These are phyloP conservation scores for Amphicarpaea edgeworthii DNA, from an alignment of 306 rosid genomes.

Conservation along the genomic window DNA sequence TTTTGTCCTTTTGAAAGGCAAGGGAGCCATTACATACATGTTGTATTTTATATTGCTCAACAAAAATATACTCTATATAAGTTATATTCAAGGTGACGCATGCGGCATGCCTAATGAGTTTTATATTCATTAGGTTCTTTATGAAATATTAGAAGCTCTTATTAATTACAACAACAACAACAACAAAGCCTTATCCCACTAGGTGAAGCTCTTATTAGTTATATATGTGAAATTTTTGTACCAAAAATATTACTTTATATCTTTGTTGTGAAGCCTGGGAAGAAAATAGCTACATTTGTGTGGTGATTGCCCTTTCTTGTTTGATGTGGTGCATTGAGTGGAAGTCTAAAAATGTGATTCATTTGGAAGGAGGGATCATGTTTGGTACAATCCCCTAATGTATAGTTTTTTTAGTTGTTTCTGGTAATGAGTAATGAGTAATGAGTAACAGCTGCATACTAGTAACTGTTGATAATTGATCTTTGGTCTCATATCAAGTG, in stretches of 20 bases:
- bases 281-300: constrained; percentile 2
- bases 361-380: background rate
- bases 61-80: constrained; percentile 43
- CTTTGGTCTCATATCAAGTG: background rate
- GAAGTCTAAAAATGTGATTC: background rate
- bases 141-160: constrained; percentile 13
- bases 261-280: constrained; percentile 1
- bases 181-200: too few relatives aligned
- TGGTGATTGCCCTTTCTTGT: constrained; percentile 10
- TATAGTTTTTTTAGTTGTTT: background rate
- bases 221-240: background rate
- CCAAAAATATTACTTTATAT: constrained; percentile 10
- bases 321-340: constrained; percentile 6
- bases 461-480: background rate
- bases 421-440: constrained; percentile 15
- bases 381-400: background rate
- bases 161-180: too few relatives aligned
- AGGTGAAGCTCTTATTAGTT: background rate
- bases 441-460: background rate
- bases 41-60: constrained; percentile 30
- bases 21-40: background rate
- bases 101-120: background rate
- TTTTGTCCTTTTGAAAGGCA: constrained; percentile 5
- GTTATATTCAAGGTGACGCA: constrained; percentile 13
- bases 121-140: constrained; percentile 21